Percentiles rank a stretch among this genome's conserved stretches.
Evolutionary conservation across 2,329 filamentous ascomycete species (phyloP).

Genomic region (Venturia carpophila): DNA sequence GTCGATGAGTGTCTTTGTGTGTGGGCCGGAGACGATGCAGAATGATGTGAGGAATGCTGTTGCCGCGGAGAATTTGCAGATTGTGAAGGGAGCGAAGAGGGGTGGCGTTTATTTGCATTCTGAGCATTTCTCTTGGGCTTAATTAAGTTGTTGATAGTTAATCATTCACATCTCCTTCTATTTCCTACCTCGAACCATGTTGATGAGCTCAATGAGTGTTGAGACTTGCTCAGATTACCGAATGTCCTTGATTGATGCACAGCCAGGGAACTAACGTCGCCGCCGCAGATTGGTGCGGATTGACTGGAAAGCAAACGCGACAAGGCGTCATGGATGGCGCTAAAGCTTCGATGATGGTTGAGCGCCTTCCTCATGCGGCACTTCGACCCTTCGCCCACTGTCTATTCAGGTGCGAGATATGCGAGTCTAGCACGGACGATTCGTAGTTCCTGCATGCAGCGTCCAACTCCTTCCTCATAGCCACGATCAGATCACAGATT

Average conservation of each 20-base stretch:
- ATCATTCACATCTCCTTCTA: background rate
- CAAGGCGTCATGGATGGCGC: too few relatives aligned
- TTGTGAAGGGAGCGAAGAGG: slow-evolving; percentile 27
- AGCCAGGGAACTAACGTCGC: too few relatives aligned
- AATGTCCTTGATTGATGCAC: too few relatives aligned
- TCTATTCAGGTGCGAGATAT: background rate
- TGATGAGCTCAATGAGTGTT: background rate
- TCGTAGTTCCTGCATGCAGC: background rate
- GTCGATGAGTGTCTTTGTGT: slow-evolving; percentile 34
- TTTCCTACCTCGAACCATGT: background rate
- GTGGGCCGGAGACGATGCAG: slow-evolving; percentile 41
- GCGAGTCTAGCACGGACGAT: background rate
- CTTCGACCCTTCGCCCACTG: slow-evolving; percentile 1
- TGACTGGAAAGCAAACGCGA: too few relatives aligned
- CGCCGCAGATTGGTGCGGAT: too few relatives aligned
- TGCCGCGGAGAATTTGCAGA: slow-evolving; percentile 35
- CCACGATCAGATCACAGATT: background rate
- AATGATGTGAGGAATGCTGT: slow-evolving; percentile 43
- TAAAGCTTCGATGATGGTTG: too few relatives aligned
- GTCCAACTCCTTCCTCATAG: background rate
- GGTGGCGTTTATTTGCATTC: slow-evolving; percentile 40
- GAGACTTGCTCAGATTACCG: too few relatives aligned
- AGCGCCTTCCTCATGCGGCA: background rate
- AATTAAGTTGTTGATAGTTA: background rate
- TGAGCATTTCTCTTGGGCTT: slow-evolving; percentile 42